A percentile compares a stretch with the other conserved stretches of the same genome.
These are phyloP conservation scores for Haplographium delicatum DNA, from an alignment of 495 filamentous ascomycete species.

Conservation along the genomic window DNA sequence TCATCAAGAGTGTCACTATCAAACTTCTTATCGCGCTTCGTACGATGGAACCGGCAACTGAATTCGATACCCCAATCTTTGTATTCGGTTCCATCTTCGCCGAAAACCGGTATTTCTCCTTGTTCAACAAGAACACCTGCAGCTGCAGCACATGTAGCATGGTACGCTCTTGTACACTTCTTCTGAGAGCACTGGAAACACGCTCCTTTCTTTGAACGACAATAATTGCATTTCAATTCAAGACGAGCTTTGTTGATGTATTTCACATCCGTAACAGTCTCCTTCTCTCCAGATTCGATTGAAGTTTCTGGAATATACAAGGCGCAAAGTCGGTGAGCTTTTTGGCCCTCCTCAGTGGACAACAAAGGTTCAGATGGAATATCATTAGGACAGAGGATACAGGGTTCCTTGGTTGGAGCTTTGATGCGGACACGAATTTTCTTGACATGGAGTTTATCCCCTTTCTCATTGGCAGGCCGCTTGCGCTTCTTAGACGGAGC, in stretches of 20 bases:
- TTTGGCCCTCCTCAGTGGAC: constrained; percentile 79
- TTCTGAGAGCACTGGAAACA: constrained; percentile 96
- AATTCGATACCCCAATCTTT: constrained; percentile 84
- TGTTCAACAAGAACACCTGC: constrained; percentile 90
- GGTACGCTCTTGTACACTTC: constrained; percentile 91
- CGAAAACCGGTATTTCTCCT: constrained; percentile 77
- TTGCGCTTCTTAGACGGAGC: constrained; percentile 34
- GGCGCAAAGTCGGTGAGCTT: constrained; percentile 85
- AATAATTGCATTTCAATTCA: constrained; percentile 91
- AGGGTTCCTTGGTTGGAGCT: constrained; percentile 71
- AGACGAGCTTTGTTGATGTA: constrained; percentile 81
- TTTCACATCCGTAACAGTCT: constrained; percentile 70
- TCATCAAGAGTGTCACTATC: constrained; percentile 63
- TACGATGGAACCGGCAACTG: constrained; percentile 87
- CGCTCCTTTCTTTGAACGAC: constrained; percentile 84
- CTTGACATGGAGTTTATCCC: constrained; percentile 43
- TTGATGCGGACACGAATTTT: constrained; percentile 68
- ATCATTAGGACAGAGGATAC: constrained; percentile 89
- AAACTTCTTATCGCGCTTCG: constrained; percentile 70
- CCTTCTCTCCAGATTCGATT: constrained; percentile 65
- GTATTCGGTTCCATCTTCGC: constrained; percentile 88
- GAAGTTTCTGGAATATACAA: constrained; percentile 89
- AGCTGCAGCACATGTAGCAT: constrained; percentile 87
- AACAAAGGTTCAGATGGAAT: constrained; percentile 79
- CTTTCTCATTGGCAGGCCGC: constrained; percentile 39